Evolutionary conservation across 148 eudicot species (phyloP).

Genomic region (Selenicereus undatus): DNA sequence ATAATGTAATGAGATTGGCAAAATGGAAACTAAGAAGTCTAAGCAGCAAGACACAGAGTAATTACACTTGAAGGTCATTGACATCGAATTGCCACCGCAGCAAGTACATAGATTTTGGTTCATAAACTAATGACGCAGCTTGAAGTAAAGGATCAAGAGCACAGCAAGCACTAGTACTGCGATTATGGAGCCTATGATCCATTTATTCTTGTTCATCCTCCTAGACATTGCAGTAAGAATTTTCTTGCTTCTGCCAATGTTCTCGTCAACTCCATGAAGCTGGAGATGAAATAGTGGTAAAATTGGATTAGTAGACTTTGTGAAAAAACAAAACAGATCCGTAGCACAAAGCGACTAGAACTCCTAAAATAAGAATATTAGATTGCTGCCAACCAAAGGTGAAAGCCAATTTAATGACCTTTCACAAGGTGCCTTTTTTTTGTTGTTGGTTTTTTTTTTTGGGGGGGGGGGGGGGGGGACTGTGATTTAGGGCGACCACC

Average conservation of each 20-base stretch:
- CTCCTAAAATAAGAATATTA: background rate
- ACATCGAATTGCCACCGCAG: conserved; percentile 7
- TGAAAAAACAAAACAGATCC: background rate
- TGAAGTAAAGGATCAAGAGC: conserved; percentile 54
- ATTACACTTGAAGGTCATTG: conserved; percentile 19
- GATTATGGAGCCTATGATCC: conserved; percentile 48
- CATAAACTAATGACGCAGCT: conserved; percentile 33
- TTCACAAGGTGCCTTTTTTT: no score
- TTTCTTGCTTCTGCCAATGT: conserved; percentile 57
- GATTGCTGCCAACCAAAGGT: background rate
- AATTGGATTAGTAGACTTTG: background rate
- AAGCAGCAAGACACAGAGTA: conserved; percentile 9
- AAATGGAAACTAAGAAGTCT: background rate
- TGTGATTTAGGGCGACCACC: no score
- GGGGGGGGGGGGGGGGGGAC: no score
- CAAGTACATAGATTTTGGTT: background rate
- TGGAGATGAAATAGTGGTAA: conserved; percentile 19
- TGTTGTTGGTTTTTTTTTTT: no score
- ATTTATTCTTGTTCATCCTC: conserved; percentile 61
- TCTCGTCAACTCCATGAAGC: conserved; percentile 78
- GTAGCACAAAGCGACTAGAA: background rate
- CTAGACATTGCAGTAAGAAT: conserved; percentile 52
- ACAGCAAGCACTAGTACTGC: conserved; percentile 41
- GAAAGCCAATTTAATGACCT: background rate
- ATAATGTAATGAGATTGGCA: background rate